Percentiles rank a stretch among this genome's conserved stretches.
Evolutionary conservation across 768 basidiomycete genomes (phyloP).

Genomic region (Daedaleopsis sinensis): DNA sequence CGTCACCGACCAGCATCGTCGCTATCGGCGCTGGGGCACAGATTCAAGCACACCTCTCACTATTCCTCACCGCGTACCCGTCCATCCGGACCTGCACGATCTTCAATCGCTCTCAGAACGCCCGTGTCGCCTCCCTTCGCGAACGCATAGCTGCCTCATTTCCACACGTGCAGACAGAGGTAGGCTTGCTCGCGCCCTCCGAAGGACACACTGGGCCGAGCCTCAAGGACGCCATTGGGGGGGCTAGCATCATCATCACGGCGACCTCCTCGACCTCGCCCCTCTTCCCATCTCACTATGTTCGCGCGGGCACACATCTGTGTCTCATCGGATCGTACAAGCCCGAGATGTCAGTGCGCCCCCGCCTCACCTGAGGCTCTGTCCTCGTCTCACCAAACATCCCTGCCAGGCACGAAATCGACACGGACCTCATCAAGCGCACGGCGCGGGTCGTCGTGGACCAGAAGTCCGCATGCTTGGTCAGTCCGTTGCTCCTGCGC

Average conservation of each 20-base stretch:
- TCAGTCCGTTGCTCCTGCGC: slow-evolving; percentile 13
- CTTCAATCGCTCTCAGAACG: slow-evolving; percentile 60
- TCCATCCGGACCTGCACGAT: slow-evolving; percentile 58
- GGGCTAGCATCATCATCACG: slow-evolving; percentile 67
- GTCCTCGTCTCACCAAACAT: not conserved
- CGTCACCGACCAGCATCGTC: slow-evolving; percentile 48
- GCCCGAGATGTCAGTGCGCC: slow-evolving; percentile 57
- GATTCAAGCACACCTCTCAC: slow-evolving; percentile 61
- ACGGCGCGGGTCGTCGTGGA: slow-evolving; percentile 71
- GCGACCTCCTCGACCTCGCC: slow-evolving; percentile 74
- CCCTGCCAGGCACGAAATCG: slow-evolving; percentile 56
- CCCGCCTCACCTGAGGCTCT: too few relatives aligned
- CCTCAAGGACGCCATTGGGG: slow-evolving; percentile 38
- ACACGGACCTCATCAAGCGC: slow-evolving; percentile 55
- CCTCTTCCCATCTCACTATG: slow-evolving; percentile 70
- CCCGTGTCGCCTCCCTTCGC: slow-evolving; percentile 47
- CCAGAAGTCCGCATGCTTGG: slow-evolving; percentile 66
- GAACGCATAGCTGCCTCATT: slow-evolving; percentile 31
- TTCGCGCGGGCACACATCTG: slow-evolving; percentile 65
- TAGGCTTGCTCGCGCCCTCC: slow-evolving; percentile 9
- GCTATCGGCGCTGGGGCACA: slow-evolving; percentile 79
- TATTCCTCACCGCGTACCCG: slow-evolving; percentile 61
- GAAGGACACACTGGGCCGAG: slow-evolving; percentile 12
- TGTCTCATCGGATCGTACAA: slow-evolving; percentile 85
- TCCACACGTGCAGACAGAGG: slow-evolving; percentile 26